Evolutionary conservation across 768 basidiomycete species (phyloP), one percentile per base, ranked within the genome.

Genomic region (Coprinopsis strossmayeri): DNA sequence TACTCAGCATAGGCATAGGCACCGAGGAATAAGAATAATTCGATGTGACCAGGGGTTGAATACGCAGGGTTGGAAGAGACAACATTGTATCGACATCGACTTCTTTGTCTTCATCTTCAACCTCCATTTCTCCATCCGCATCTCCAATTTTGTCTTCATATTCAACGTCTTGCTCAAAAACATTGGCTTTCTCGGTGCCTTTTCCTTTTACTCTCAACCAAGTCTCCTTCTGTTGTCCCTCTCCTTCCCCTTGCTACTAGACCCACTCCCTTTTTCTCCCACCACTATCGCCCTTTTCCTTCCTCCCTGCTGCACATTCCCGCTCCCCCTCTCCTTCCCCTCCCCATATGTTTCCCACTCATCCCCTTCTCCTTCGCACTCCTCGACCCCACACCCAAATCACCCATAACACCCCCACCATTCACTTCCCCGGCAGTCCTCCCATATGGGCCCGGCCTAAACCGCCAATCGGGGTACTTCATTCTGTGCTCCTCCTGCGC

Each of bases 381-480:
- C 20, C 10, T 17, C 41, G 20, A 7, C 30, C 15, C 15, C 9
- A 15, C 15, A 32, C 15, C 30, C 9, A 32, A 7, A 32, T 32
- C 26, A 27, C 54, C 46, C 18, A 26, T 52, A 42, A 54, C 50
- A 53, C 46, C 49, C 52, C 46, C 60, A n/a, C 57, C 61, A 46
- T 68, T 70, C 52, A 69, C 69, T 28, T 62, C 58, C 56, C 72
- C 71, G 26, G 61, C 60, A 52, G 70, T 68, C 3, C 64, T 66
- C 3, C 64, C 66, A 51, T 76, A 74, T 10, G 72, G 63, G 15
- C 78, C 81, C 3, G 84, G 86, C 42, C 83, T 74, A 62, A 88
- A 91, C 43, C 88, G 72, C 87, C 88, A 91, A 63, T 88, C 84
- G 1, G 87, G 87, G 60, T 89, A 89, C 49, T 77, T 72, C 42